Evolutionary conservation across 768 basidiomycete species (phyloP).

Genomic region (Russula abietina): DNA sequence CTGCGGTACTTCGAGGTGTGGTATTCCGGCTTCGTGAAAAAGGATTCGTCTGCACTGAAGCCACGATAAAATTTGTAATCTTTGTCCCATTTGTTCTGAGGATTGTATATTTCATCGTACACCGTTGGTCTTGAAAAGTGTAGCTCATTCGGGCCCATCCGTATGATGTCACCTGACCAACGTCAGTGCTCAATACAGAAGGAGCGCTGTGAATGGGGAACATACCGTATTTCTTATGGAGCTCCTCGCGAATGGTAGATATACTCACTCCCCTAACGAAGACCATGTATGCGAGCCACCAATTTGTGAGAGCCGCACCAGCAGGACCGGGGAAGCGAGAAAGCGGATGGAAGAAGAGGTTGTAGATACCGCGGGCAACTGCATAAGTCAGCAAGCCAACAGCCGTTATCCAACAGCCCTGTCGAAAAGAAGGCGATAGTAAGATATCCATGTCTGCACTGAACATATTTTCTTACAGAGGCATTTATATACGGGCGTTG

Average conservation of each 20-base stretch:
- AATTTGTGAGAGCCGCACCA: conserved; percentile 9
- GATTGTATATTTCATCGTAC: conserved; percentile 17
- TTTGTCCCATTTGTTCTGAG: conserved; percentile 34
- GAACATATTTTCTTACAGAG: background rate
- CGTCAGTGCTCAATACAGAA: background rate
- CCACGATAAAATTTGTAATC: conserved; percentile 36
- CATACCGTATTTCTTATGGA: conserved; percentile 11
- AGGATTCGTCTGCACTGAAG: conserved; percentile 34
- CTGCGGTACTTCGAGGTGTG: conserved; percentile 32
- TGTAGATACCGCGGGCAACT: background rate
- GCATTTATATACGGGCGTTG: background rate
- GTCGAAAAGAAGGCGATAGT: background rate
- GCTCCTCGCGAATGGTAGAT: conserved; percentile 1
- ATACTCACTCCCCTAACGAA: conserved; percentile 7
- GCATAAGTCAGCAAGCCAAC: background rate
- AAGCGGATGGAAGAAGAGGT: conserved; percentile 17
- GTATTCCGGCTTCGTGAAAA: conserved; percentile 35
- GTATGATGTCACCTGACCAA: conserved; percentile 10
- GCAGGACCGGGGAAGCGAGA: conserved; percentile 15
- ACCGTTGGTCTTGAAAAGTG: conserved; percentile 10
- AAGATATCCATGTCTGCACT: background rate
- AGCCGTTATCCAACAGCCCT: background rate
- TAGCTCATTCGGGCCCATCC: conserved; percentile 19
- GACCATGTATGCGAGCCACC: conserved; percentile 18
- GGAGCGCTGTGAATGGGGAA: background rate